Base-by-base conservation (phyloP, 2,329 filamentous ascomycete genomes). In the Fusarium sp. region DNA sequence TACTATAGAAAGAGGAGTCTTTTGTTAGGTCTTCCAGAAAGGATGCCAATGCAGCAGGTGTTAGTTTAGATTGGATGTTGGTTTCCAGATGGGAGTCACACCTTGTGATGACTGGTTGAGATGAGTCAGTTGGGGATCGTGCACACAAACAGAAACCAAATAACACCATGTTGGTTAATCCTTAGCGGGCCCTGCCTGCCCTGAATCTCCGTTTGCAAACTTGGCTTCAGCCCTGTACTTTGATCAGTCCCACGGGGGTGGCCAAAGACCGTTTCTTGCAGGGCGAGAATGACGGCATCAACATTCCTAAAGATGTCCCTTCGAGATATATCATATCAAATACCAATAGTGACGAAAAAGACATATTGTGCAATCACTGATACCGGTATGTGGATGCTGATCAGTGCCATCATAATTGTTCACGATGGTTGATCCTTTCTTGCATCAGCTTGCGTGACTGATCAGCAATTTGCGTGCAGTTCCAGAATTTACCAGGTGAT, bases 211-310 rank as follows among this genome's bases (percentile, higher is more conserved):
- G 52, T 58, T 66, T 69, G 59, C 55, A 52, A 51, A 61, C 38
- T 30, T 34, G 42, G 55, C 27, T 49, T 65, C 59, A 61, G 68
- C 63, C 59, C 59, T 71, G 68, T 58, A 42, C 24, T 40, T 49
- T 57, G 42, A 25, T 40, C 29, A 32, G 32, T 34, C 11, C 40
- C 16, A 42, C n/a, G 43, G 38, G 18, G 20, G 12, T 24, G 25
- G 22, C 24, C 42, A 54, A 59, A 49, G 49, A 42, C 54, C 44
- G 59, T 68, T 65, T 49, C 34, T 25, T 59, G 20, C 46, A 38
- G 25, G 44, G 40, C 29, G 30, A 44, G 25, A 44, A 68, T 61
- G 68, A 71, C 40, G 55, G 44, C 64, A 62, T 65, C 24, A 16
- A 18, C 68, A 69, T 71, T 71, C 59, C 64, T 69, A 44, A 24